Evolutionary conservation across 1,284 basidiomycete genomes (phyloP).

Genomic region (Ceratobasidium sp.): DNA sequence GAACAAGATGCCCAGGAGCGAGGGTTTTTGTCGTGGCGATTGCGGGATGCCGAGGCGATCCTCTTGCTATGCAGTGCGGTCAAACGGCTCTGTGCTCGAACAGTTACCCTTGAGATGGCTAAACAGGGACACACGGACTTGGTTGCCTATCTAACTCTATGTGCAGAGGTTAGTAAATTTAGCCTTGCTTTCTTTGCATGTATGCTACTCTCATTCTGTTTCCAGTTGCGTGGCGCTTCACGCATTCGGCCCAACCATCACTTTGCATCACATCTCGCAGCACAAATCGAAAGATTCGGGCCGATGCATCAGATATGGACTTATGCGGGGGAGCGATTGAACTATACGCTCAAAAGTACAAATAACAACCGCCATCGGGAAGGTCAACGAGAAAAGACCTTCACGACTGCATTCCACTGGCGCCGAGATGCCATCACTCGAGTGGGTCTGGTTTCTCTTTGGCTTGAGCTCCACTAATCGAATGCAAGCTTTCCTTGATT

Average conservation of each 20-base stretch:
- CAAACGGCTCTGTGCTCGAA: not conserved
- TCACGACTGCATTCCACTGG: not conserved
- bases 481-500: not conserved
- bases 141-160: too few species aligned
- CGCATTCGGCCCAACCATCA: constrained; percentile 44
- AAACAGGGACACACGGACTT: not conserved
- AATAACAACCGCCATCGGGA: constrained; percentile 31
- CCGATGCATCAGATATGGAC: constrained; percentile 43
- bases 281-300: constrained; percentile 29
- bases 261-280: constrained; percentile 18
- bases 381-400: constrained; percentile 27
- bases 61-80: not conserved
- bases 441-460: not conserved
- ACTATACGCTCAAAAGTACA: constrained; percentile 35
- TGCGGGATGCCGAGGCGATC: not conserved
- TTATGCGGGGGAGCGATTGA: constrained; percentile 39
- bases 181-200: too few species aligned
- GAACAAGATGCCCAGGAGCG: not conserved
- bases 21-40: constrained; percentile 1
- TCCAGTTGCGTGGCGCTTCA: constrained; percentile 28
- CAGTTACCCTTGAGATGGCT: not conserved
- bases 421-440: not conserved
- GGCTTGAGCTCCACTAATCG: not conserved
- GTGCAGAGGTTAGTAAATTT: too few species aligned
- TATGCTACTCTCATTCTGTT: not conserved